Evolutionary conservation across 495 filamentous ascomycete genomes (phyloP), one percentile per base, ranked within the genome.

Genomic region (Neurospora tetrasperma): DNA sequence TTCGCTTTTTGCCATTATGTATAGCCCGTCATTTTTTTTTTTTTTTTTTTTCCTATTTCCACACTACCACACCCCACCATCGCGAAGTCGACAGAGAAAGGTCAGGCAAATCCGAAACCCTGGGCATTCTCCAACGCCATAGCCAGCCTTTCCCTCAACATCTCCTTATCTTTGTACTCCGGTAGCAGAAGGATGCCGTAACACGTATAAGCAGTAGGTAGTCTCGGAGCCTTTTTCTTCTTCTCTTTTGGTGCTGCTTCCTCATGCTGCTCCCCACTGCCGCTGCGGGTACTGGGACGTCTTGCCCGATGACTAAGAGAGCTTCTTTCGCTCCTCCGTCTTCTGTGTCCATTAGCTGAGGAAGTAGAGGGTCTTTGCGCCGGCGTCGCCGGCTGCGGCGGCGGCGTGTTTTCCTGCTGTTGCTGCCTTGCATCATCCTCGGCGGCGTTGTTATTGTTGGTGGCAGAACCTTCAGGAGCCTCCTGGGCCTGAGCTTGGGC

Each of bases 201-300:
- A 80, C 96, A 99, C 5, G 96, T 99, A 76, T 92, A 84, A 73
- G 90, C 91, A 0, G 91, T 95, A 6, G 94, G 94, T 77, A 98
- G 82, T 75, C 89, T 85, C 74, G 54, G 54, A 3, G 54, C 54
- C 7, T 62, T 62, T 27, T 39, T 83, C 84, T 14, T 83, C 81
- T 10, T 78, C 83, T 62, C 54, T 27, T 62, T 62, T 4, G 54
- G 54, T 54, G 54, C 7, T 54, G 54, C 7, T 31, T 62, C 12
- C 3, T 62, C 14, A 7, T 35, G 14, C 7, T 31, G 54, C 7
- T 62, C 48, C 5, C 20, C 48, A 10, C n/a, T 54, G 46, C 46
- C 54, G 27, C 54, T 62, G 27, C 54, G 54, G 7, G 54, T 35
- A 35, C 54, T 62, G 20, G 27, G 1, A 7, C 54, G 54, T 35